These are phyloP conservation scores for Malus orientalis DNA, from an alignment of 306 rosid genomes.

Conservation along the genomic window DNA sequence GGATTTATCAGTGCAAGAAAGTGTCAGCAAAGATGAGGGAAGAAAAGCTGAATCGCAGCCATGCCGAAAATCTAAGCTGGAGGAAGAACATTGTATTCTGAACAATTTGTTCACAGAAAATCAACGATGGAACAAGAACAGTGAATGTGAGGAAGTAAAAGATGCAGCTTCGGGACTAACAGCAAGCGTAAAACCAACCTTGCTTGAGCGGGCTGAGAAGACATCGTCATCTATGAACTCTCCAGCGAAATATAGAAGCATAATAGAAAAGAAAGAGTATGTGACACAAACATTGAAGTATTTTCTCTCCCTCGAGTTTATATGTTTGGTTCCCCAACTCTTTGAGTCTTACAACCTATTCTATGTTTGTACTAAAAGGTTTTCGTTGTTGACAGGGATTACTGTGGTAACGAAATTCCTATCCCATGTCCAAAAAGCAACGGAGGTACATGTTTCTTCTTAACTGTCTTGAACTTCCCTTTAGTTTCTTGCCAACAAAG, in stretches of 20 bases:
- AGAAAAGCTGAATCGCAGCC: constrained; percentile 24
- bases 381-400: constrained; percentile 36
- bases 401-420: constrained; percentile 24
- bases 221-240: constrained; percentile 30
- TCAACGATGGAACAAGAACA: constrained; percentile 16
- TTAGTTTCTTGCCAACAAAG: background rate
- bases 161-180: constrained; percentile 20
- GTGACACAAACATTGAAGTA: constrained; percentile 9
- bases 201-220: constrained; percentile 41
- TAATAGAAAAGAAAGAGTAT: constrained; percentile 36
- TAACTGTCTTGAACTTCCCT: background rate
- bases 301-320: constrained; percentile 8
- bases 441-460: constrained; percentile 35
- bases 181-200: constrained; percentile 25
- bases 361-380: constrained; percentile 15
- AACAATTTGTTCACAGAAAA: constrained; percentile 30
- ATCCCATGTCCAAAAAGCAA: constrained; percentile 26
- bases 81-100: constrained; percentile 30
- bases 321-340: background rate
- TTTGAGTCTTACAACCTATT: background rate
- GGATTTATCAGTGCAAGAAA: constrained; percentile 43
- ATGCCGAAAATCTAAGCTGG: constrained; percentile 21
- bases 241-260: constrained; percentile 22
- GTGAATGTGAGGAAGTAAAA: constrained; percentile 25
- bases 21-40: constrained; percentile 42